A percentile compares a stretch with the other conserved stretches of the same genome.
These are phyloP conservation scores for Aspergillus neoniger DNA, from an alignment of 2,329 filamentous ascomycete genomes.

Conservation along the genomic window DNA sequence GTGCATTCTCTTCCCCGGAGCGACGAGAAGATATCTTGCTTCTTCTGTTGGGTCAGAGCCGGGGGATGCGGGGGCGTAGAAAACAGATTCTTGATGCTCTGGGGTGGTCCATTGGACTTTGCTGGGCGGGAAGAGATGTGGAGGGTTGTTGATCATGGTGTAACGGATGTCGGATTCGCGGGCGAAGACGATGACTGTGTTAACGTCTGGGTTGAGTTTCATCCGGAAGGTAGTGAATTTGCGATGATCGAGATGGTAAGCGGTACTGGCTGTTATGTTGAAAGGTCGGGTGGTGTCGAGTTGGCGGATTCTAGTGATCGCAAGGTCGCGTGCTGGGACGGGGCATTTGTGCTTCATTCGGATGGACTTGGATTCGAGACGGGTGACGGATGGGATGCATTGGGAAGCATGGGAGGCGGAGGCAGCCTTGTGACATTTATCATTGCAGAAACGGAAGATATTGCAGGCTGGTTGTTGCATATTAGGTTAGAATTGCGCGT, in stretches of 20 bases:
- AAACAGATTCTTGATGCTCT: slow-evolving; percentile 27
- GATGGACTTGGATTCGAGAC: slow-evolving; percentile 34
- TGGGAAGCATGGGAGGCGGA: slow-evolving; percentile 18
- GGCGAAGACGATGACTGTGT: slow-evolving; percentile 34
- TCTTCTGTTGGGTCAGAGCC: slow-evolving; percentile 4
- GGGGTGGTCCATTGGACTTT: slow-evolving; percentile 30
- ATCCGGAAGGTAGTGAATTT: slow-evolving; percentile 38
- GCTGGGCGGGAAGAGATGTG: neutral
- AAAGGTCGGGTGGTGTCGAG: slow-evolving; percentile 18
- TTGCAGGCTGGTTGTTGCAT: slow-evolving; percentile 26
- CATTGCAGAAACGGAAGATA: slow-evolving; percentile 33
- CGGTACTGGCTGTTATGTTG: slow-evolving; percentile 29
- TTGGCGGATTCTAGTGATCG: slow-evolving; percentile 28
- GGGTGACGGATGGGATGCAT: slow-evolving; percentile 34
- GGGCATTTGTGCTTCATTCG: slow-evolving; percentile 31
- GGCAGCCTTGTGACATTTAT: slow-evolving; percentile 26
- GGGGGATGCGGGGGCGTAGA: slow-evolving; percentile 13
- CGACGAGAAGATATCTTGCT: slow-evolving; percentile 30
- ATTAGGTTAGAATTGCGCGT: neutral
- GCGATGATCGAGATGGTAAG: slow-evolving; percentile 33
- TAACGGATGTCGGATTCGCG: slow-evolving; percentile 31
- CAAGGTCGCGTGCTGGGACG: slow-evolving; percentile 25
- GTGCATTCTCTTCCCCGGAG: slow-evolving; percentile 32
- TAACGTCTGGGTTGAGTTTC: slow-evolving; percentile 30
- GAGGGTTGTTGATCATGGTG: slow-evolving; percentile 21